Base-by-base conservation (phyloP, 2,329 filamentous ascomycete species). In the Plenodomus tracheiphilus region DNA sequence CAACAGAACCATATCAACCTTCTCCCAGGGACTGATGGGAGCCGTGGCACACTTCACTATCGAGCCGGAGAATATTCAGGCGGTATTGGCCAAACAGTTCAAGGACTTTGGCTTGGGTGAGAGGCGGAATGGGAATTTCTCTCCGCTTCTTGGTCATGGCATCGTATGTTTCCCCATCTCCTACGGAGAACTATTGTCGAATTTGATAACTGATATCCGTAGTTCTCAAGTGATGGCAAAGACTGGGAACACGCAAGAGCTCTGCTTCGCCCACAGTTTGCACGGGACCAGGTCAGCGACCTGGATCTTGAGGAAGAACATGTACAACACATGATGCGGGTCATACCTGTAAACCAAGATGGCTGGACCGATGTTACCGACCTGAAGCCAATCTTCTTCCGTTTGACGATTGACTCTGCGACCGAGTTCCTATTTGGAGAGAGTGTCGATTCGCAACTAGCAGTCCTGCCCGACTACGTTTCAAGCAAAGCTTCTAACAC, bases 1-100 rank as follows among this genome's bases (percentile, higher is more conserved):
- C 25, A 60, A 62, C 21, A 55, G 45, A 34, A 46, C 47, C 3
- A 42, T 71, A 0, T 61, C 66, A 8, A 73, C 73, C 1, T 59
- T 65, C 38, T 45, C 46, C 11, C 50, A 62, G 37, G 58, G 54
- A 16, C 8, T 66, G 5, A 34, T 65, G 41, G 62, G 62, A 4
- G 35, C 7, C 19, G 36, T 37, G 13, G 36, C 34, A 0, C 41
- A 58, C 7, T 59, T 66, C 30, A 79, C 76, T 0, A 59, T 64
- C 3, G 75, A 79, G 35, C 76, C 76, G 1, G 72, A 73, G 53
- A 79, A 77, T 39, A 61, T 79, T 15, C 76, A 79, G 56, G 63
- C 70, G 3, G 66, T 79, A 25, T 69, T 77, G 30, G 74, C 74
- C 7, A 67, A 72, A 2, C 69, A 77, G 22, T 75, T 75, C 54